These are phyloP conservation scores for Ceratobasidium sp. DNA, from an alignment of 1,284 basidiomycete species.

Conservation along the genomic window DNA sequence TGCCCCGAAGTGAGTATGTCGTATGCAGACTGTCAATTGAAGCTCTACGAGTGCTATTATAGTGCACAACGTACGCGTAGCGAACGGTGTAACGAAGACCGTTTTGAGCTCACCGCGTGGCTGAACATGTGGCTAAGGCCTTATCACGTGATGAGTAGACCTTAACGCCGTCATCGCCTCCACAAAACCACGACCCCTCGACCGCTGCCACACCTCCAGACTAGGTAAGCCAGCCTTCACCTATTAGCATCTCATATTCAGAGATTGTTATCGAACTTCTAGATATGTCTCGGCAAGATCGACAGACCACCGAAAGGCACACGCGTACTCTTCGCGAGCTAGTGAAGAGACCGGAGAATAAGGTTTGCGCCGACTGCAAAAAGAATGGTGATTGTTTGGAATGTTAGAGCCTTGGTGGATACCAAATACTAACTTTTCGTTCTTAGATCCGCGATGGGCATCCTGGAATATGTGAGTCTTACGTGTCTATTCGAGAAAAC, in stretches of 20 bases:
- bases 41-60: not conserved
- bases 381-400: slow-evolving; percentile 77
- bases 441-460: slow-evolving; percentile 94
- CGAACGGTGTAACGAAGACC: not conserved
- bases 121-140: not conserved
- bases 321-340: slow-evolving; percentile 84
- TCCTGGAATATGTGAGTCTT: slow-evolving; percentile 90
- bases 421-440: slow-evolving; percentile 9
- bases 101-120: slow-evolving; percentile 8
- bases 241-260: not conserved
- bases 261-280: not conserved
- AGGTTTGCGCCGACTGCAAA: slow-evolving; percentile 93
- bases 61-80: not conserved
- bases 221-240: not conserved
- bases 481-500: slow-evolving; percentile 11
- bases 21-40: not conserved
- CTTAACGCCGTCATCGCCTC: slow-evolving; percentile 18
- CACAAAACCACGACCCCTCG: slow-evolving; percentile 15
- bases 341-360: slow-evolving; percentile 91
- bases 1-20: not conserved
- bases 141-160: not conserved
- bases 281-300: slow-evolving; percentile 70
- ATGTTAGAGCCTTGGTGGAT: not conserved
- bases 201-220: not conserved
- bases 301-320: slow-evolving; percentile 83